phyloP scores from a whole-genome alignment of 2,329 filamentous ascomycete genomes.

The Ophiosphaerella narmari region DNA sequence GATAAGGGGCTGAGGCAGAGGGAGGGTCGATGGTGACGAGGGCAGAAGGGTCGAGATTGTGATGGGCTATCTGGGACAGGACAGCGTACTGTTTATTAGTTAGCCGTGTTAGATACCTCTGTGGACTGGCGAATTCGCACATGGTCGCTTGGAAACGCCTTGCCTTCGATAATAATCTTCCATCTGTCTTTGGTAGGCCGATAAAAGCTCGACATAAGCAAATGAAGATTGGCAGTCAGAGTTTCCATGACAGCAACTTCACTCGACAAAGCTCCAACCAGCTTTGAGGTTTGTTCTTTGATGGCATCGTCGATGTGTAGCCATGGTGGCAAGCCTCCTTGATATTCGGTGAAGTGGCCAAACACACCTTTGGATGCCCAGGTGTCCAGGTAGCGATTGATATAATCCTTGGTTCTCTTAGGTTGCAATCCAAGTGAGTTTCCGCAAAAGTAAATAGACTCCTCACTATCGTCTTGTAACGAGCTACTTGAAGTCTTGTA shows the following conservation, averaged over 20 bases:
- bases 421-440: constrained; percentile 90
- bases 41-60: constrained; percentile 65
- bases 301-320: constrained; percentile 79
- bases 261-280: constrained; percentile 72
- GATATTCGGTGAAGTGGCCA: constrained; percentile 76
- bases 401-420: constrained; percentile 65
- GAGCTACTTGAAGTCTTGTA: not conserved
- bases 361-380: constrained; percentile 86
- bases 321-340: constrained; percentile 73
- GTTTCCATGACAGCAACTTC: constrained; percentile 91
- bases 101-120: not conserved
- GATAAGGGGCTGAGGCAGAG: constrained; percentile 55
- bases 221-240: constrained; percentile 78
- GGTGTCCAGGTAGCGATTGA: constrained; percentile 75
- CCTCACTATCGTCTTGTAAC: constrained; percentile 42
- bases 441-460: constrained; percentile 80
- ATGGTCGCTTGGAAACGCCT: constrained; percentile 87
- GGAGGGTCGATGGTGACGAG: constrained; percentile 76
- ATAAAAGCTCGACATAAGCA: constrained; percentile 86
- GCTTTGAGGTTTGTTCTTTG: constrained; percentile 68
- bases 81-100: constrained; percentile 68
- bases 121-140: constrained; percentile 46
- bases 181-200: constrained; percentile 66
- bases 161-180: constrained; percentile 88
- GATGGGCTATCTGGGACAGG: constrained; percentile 77